Percentiles rank a stretch among this genome's conserved stretches.
Conservation (phyloP, 1,284 basidiomycete genomes). For the Fomitopsis betulina region DNA sequence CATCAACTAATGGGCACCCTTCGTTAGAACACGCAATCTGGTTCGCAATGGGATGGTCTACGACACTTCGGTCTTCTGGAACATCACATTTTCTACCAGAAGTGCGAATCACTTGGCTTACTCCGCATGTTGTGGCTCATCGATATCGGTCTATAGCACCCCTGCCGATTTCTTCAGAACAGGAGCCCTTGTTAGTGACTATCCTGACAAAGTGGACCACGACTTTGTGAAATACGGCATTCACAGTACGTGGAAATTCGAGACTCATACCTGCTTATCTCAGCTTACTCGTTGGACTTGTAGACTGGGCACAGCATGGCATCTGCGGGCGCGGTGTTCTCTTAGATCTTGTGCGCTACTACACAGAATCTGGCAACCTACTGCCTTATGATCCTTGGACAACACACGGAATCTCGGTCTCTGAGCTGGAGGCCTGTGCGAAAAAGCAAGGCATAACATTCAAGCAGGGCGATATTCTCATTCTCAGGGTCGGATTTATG, state of each 20-base stretch:
- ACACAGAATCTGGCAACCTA: conserved; percentile 35
- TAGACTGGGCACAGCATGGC: conserved; percentile 72
- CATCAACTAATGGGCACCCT: not conserved
- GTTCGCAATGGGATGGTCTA: conserved; percentile 73
- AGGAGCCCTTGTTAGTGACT: conserved; percentile 44
- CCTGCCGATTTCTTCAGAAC: conserved; percentile 38
- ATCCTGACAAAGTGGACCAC: conserved; percentile 48
- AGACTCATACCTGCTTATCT: not conserved
- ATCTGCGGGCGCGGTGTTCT: conserved; percentile 70
- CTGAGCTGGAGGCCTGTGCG: conserved; percentile 59
- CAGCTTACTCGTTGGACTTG: not conserved
- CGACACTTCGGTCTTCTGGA: conserved; percentile 55
- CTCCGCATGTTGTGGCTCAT: not conserved
- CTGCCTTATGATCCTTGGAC: conserved; percentile 67
- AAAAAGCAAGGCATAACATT: conserved; percentile 45
- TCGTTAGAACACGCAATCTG: conserved; percentile 66
- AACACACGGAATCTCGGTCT: conserved; percentile 50
- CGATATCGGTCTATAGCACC: conserved; percentile 31
- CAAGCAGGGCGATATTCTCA: conserved; percentile 53
- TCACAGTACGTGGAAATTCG: conserved; percentile 40
- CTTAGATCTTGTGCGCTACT: conserved; percentile 57
- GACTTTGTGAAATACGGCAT: conserved; percentile 53
- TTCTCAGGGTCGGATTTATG: conserved; percentile 65
- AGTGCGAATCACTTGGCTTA: conserved; percentile 32
- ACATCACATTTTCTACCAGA: conserved; percentile 61